Evolutionary conservation across 495 filamentous ascomycete genomes (phyloP), one percentile per base, ranked within the genome.

Genomic region (Parmelia sp.): DNA sequence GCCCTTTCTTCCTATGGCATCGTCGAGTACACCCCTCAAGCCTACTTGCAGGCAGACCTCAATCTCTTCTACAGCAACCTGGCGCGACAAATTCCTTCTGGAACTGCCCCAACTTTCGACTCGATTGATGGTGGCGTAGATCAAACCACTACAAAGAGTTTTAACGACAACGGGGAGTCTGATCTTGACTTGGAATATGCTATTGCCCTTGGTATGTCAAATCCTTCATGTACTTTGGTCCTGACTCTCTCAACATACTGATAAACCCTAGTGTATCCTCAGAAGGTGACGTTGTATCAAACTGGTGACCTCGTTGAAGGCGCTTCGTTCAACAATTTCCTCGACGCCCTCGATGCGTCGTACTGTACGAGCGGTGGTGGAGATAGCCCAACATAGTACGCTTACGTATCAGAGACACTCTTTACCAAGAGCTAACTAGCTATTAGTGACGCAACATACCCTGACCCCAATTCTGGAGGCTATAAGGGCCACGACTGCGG

Each of bases 401-500:
- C 15, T 21, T 8, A 53, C 15, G 12, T 19, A 0, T 53, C 25
- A 8, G 8, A 31, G 27, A 6, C 27, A 29, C 14, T 31, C 9
- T 31, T 31, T 15, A 31, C 14, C 11, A 6, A 19, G 5, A 17
- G 27, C 27, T 53, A 2, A 53, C 11, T 19, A 19, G 6, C 15
- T 31, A 25, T 8, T 10, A 53, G 49, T 21, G 73, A 77, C 47
- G 84, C 86, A 65, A 80, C 73, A 7, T 88, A 88, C 65, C 71
- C 71, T 15, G 66, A 72, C 53, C 74, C 77, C 5, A 70, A 76
- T 53, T 53, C 49, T 0, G 78, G 78, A 7, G 84, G 80, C 7
- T 88, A 84, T 77, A 77, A 80, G 49, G 84, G 83, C 35, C 57
- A 83, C 19, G 82, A 84, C 69, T 91, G 88, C 73, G 85, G 87